These are phyloP conservation scores for Flaveria linearis DNA, from an alignment of 129 eudicot genomes.

Conservation along the genomic window DNA sequence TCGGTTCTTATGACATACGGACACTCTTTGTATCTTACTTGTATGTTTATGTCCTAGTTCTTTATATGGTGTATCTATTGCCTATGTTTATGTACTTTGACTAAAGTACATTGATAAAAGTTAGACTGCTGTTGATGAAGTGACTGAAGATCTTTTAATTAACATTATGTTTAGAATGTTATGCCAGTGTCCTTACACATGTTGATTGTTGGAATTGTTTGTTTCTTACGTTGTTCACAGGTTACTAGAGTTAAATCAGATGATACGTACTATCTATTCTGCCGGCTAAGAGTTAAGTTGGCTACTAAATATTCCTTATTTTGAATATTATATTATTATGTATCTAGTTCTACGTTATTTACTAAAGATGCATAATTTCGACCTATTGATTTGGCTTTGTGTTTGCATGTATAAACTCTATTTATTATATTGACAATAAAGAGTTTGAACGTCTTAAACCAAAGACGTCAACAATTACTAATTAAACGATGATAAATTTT, in stretches of 20 bases:
- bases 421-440: no score
- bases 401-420: no score
- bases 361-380: neutral
- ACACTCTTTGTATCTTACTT: neutral
- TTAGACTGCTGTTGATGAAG: slow-evolving; percentile 2
- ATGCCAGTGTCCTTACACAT: neutral
- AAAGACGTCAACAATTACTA: no score
- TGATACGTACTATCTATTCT: neutral
- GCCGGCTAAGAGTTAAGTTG: no score
- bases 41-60: neutral
- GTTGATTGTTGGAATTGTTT: neutral
- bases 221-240: slow-evolving; percentile 4
- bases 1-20: neutral
- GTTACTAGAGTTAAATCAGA: neutral
- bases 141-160: neutral
- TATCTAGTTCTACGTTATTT: neutral
- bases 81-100: no score
- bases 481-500: no score
- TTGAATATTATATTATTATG: neutral
- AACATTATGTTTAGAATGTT: neutral
- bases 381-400: no score
- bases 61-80: neutral
- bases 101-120: slow-evolving; percentile 7
- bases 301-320: no score
- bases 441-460: no score